A percentile compares a stretch with the other conserved stretches of the same genome.
phyloP scores from a whole-genome alignment of 2,329 filamentous ascomycete genomes.

The Fusarium ramigenum region DNA sequence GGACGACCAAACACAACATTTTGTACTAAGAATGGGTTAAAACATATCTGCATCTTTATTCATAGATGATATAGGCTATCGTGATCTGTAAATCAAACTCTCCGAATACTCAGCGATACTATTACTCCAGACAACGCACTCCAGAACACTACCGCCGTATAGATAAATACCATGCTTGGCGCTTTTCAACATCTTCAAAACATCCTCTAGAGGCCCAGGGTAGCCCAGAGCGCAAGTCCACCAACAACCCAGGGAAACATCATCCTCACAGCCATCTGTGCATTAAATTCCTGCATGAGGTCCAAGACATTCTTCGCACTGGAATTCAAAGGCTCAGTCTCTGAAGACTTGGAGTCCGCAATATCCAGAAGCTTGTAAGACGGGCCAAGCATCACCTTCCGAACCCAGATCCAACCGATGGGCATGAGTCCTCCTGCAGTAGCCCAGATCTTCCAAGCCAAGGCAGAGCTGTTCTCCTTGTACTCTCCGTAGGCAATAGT shows the following conservation, averaged over 20 bases:
- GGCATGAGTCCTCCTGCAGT: background rate
- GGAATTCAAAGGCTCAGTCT: background rate
- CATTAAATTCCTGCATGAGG: slow-evolving; percentile 26
- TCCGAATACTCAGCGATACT: fast-evolving
- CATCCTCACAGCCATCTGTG: slow-evolving; percentile 30
- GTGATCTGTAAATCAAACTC: too few species aligned
- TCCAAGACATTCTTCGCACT: background rate
- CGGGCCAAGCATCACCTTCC: background rate
- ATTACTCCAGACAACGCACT: background rate
- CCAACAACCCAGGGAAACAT: slow-evolving; percentile 34
- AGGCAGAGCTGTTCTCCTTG: background rate
- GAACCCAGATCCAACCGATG: background rate
- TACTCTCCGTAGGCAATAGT: slow-evolving; percentile 3
- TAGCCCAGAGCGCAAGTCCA: slow-evolving; percentile 28
- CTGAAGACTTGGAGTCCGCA: background rate
- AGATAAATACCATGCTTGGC: background rate
- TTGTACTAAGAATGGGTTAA: fast-evolving
- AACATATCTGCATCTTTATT: fast-evolving
- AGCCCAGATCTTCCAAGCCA: slow-evolving; percentile 3
- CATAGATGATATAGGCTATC: fast-evolving
- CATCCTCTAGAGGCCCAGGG: background rate
- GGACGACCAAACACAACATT: background rate
- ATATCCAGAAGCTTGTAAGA: background rate
- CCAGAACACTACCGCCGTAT: background rate
- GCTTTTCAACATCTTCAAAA: too few species aligned